Evolutionary conservation across 2,329 filamentous ascomycete species (phyloP).

Genomic region (Didymellaceae sp.): DNA sequence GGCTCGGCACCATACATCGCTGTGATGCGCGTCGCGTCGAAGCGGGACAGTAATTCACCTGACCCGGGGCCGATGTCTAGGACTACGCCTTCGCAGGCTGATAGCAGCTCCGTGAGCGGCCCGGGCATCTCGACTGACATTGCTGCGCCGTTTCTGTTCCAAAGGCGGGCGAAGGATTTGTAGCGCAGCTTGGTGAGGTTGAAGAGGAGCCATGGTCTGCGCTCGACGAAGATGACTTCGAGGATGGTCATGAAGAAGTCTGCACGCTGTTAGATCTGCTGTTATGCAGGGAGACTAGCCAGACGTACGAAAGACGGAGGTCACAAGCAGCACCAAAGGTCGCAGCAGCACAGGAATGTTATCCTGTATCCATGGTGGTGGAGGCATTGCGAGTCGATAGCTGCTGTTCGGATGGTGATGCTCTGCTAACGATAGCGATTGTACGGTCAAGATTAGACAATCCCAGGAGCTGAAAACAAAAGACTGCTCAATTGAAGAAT

Average conservation of each 20-base stretch:
- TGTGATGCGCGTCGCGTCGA: slow-evolving; percentile 52
- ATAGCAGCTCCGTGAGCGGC: slow-evolving; percentile 36
- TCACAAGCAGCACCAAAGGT: slow-evolving; percentile 35
- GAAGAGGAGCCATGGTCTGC: slow-evolving; percentile 35
- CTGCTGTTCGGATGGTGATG: background rate
- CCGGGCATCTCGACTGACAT: slow-evolving; percentile 49
- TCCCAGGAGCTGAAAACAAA: background rate
- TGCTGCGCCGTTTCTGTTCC: slow-evolving; percentile 43
- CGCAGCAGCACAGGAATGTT: slow-evolving; percentile 36
- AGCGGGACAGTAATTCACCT: slow-evolving; percentile 58
- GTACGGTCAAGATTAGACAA: background rate
- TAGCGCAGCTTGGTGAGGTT: slow-evolving; percentile 39
- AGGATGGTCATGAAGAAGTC: slow-evolving; percentile 46
- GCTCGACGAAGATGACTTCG: slow-evolving; percentile 39
- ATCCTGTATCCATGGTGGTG: slow-evolving; percentile 24
- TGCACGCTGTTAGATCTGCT: slow-evolving; percentile 8
- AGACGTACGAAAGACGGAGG: slow-evolving; percentile 37
- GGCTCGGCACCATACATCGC: slow-evolving; percentile 64
- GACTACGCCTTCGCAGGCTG: slow-evolving; percentile 38
- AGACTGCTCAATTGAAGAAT: background rate
- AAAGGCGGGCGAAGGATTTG: slow-evolving; percentile 45
- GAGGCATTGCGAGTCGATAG: slow-evolving; percentile 2
- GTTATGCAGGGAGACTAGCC: background rate
- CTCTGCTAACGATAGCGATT: background rate
- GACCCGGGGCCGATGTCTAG: slow-evolving; percentile 58